Conservation (phyloP, 768 basidiomycete genomes). For the Lactifluus volemus region DNA sequence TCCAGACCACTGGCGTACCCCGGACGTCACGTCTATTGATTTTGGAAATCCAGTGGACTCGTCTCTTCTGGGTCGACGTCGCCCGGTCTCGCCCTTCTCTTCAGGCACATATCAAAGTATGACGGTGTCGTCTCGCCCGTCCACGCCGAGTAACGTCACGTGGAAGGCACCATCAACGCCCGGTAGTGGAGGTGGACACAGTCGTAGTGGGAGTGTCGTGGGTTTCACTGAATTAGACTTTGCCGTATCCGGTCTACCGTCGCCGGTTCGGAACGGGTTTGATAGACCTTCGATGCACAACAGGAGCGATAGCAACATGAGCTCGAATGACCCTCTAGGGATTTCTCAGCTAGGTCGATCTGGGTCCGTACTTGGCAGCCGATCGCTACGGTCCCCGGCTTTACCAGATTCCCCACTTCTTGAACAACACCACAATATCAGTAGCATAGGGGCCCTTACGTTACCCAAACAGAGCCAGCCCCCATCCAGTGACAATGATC, state of each 20-base stretch:
- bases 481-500: constrained; percentile 40
- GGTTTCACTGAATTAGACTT: constrained; percentile 26
- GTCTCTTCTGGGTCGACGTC: constrained; percentile 45
- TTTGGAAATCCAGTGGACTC: constrained; percentile 30
- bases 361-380: constrained; percentile 21
- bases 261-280: constrained; percentile 13
- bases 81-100: constrained; percentile 68
- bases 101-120: constrained; percentile 52
- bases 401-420: constrained; percentile 52
- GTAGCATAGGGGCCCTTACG: background rate
- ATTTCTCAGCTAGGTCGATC: constrained; percentile 15
- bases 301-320: constrained; percentile 26
- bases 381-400: constrained; percentile 46
- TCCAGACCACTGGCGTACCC: constrained; percentile 34
- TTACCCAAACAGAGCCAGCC: background rate
- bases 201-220: constrained; percentile 51
- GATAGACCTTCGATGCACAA: constrained; percentile 22
- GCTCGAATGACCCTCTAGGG: constrained; percentile 22
- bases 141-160: constrained; percentile 69
- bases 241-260: constrained; percentile 21
- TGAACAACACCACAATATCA: constrained; percentile 22
- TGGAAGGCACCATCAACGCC: constrained; percentile 43
- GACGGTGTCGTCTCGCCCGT: constrained; percentile 40
- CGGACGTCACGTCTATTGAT: constrained; percentile 19
- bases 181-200: constrained; percentile 34